phyloP scores from a whole-genome alignment of 805 yeast species.

The Yarrowia sp. region DNA sequence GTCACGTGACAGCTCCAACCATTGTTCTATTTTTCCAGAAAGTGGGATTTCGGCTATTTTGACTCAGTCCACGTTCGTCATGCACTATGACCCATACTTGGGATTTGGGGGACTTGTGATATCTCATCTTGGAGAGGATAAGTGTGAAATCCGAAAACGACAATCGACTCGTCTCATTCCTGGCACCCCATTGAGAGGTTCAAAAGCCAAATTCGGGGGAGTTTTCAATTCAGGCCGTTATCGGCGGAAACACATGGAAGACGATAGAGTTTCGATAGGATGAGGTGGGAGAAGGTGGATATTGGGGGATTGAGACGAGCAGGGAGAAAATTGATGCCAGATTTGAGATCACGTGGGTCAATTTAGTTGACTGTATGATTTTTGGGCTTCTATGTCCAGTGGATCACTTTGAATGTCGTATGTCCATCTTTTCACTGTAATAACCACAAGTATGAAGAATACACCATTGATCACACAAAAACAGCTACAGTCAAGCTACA shows the following conservation, averaged over 20 bases:
- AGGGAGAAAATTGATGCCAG: too few relatives aligned
- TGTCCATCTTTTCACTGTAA: too few relatives aligned
- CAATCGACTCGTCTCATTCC: neutral
- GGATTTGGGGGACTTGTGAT: neutral
- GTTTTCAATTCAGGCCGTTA: neutral
- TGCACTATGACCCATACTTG: conserved; percentile 33
- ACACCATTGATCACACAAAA: too few relatives aligned
- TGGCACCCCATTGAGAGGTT: neutral
- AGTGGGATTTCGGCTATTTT: neutral
- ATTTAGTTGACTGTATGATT: too few relatives aligned
- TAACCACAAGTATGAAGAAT: too few relatives aligned
- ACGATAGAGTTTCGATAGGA: conserved; percentile 14
- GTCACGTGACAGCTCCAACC: neutral
- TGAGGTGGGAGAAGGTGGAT: neutral
- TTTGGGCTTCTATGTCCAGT: too few relatives aligned
- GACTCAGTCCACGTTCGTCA: conserved; percentile 15
- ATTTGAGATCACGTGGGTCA: too few relatives aligned
- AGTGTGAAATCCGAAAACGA: neutral
- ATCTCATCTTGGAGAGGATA: neutral
- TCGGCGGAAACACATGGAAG: conserved; percentile 29
- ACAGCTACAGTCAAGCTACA: too few relatives aligned
- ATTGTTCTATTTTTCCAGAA: neutral
- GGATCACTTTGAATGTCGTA: too few relatives aligned
- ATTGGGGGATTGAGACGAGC: neutral
- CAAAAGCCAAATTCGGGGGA: neutral